These are phyloP conservation scores for Juglanconis sp. DNA, from an alignment of 2,329 filamentous ascomycete genomes.

Conservation along the genomic window DNA sequence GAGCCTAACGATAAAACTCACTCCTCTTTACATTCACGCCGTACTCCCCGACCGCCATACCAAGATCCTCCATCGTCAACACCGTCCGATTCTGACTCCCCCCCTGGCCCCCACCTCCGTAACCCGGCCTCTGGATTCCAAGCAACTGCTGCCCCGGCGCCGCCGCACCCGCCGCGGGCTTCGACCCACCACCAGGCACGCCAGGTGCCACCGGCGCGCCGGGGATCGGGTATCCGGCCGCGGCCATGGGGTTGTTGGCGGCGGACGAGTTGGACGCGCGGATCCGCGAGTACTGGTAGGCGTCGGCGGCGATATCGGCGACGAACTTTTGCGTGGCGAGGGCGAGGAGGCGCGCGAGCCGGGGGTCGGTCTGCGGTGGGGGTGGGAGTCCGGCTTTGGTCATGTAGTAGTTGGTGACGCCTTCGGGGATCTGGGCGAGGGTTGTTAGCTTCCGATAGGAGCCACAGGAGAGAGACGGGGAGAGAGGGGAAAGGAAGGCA, in stretches of 20 bases:
- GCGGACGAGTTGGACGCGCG: constrained; percentile 84
- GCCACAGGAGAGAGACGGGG: background rate
- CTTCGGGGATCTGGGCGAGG: constrained; percentile 79
- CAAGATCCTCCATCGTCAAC: constrained; percentile 96
- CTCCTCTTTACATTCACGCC: constrained; percentile 96
- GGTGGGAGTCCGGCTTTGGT: constrained; percentile 92
- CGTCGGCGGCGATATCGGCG: constrained; percentile 93
- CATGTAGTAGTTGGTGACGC: constrained; percentile 97
- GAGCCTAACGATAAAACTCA: constrained; percentile 82
- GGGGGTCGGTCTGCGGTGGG: constrained; percentile 83
- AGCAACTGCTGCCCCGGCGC: constrained; percentile 39
- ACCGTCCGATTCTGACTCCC: constrained; percentile 89
- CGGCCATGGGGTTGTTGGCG: constrained; percentile 85
- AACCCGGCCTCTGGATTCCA: constrained; percentile 74
- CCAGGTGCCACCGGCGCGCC: constrained; percentile 52
- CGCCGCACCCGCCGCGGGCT: constrained; percentile 35
- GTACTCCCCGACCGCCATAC: constrained; percentile 97
- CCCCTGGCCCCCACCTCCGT: constrained; percentile 83
- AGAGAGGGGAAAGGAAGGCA: background rate
- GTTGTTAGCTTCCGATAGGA: too few species aligned
- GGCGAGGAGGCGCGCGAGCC: constrained; percentile 87
- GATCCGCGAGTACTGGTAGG: constrained; percentile 96
- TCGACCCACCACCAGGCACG: background rate
- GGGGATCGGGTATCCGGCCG: constrained; percentile 64
- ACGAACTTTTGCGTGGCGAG: constrained; percentile 99